phyloP scores from a whole-genome alignment of 2,329 filamentous ascomycete genomes.

The Bipolaris zeicola region DNA sequence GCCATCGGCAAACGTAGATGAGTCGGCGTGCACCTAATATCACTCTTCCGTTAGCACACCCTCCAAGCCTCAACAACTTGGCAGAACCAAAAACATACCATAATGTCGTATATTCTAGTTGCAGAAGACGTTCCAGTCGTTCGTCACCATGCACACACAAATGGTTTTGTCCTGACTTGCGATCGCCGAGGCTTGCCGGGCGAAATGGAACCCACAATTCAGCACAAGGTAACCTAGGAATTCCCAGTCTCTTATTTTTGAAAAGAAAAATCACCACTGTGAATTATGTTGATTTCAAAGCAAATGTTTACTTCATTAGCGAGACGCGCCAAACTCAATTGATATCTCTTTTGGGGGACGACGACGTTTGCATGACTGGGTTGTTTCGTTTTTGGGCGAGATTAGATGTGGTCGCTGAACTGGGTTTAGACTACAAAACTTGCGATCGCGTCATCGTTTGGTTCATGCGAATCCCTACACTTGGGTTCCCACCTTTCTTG shows the following conservation, averaged over 20 bases:
- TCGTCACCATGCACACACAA: neutral
- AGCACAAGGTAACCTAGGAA: neutral
- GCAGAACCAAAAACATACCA: neutral
- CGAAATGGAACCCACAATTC: neutral
- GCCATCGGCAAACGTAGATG: conserved; percentile 71
- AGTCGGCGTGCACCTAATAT: conserved; percentile 72
- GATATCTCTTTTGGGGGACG: neutral
- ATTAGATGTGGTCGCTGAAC: neutral
- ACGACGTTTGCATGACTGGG: neutral
- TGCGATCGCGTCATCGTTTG: conserved; percentile 13
- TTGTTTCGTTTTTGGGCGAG: neutral
- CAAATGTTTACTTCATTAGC: neutral
- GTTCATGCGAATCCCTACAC: neutral
- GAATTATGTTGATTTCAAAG: neutral
- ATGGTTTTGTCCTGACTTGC: neutral
- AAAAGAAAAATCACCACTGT: neutral
- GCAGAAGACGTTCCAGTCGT: neutral
- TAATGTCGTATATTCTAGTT: neutral
- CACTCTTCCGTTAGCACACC: neutral
- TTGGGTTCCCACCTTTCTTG: neutral
- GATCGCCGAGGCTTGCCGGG: conserved; percentile 12
- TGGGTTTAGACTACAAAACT: conserved; percentile 13
- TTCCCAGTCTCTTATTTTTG: neutral
- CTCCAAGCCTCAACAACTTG: neutral
- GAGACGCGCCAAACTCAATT: neutral